These are phyloP conservation scores for Plasmodium billcollinsi DNA, from an alignment of 169 alveolate species.

Conservation along the genomic window DNA sequence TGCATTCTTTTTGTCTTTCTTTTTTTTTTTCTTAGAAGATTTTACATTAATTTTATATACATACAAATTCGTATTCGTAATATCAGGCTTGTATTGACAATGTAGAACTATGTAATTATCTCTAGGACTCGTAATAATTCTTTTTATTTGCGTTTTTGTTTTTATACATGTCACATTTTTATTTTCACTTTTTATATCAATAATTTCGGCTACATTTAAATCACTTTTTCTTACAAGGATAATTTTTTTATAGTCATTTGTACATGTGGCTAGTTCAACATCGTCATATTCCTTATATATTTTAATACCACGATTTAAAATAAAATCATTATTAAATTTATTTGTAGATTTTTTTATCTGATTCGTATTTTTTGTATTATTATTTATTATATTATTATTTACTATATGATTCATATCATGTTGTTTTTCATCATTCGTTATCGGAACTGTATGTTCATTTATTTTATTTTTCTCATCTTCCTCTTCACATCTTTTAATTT, in stretches of 20 bases:
- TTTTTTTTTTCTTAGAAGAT: conserved; percentile 26
- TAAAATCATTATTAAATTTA: conserved; percentile 54
- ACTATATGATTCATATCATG: neutral
- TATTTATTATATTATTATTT: neutral
- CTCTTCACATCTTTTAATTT: conserved; percentile 29
- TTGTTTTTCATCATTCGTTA: neutral
- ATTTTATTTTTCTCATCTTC: conserved; percentile 1
- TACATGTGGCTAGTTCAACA: conserved; percentile 63
- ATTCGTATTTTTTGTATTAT: neutral
- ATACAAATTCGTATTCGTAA: conserved; percentile 24
- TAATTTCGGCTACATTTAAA: conserved; percentile 53
- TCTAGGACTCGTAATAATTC: conserved; percentile 40
- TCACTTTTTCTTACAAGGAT: conserved; percentile 37
- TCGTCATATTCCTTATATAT: conserved; percentile 43
- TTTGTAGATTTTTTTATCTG: conserved; percentile 24
- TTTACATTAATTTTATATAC: conserved; percentile 11
- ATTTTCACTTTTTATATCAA: conserved; percentile 21
- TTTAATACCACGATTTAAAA: conserved; percentile 42
- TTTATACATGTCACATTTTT: conserved; percentile 17
- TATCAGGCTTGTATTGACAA: conserved; percentile 68
- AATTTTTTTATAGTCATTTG: conserved; percentile 59
- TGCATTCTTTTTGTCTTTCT: conserved; percentile 1
- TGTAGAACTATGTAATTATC: conserved; percentile 47
- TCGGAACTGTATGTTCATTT: neutral
- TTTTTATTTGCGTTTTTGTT: conserved; percentile 62